A percentile compares a stretch with the other conserved stretches of the same genome.
phyloP scores from a whole-genome alignment of 306 rosid species.

The Quercus engelmannii region DNA sequence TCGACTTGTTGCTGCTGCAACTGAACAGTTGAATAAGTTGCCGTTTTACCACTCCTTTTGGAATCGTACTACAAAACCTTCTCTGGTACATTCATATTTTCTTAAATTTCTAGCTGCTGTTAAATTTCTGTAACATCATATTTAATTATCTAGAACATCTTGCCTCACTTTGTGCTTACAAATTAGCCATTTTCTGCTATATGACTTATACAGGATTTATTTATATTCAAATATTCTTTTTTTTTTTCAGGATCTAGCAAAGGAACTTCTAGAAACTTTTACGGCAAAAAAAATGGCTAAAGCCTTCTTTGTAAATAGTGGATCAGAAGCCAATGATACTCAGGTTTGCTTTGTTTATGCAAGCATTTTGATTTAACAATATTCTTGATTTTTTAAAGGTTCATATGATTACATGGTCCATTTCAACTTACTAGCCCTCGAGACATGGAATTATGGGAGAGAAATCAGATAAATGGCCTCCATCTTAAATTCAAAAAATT shows the following conservation, averaged over 20 bases:
- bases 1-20: constrained; percentile 87
- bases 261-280: constrained; percentile 66
- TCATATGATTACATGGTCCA: neutral
- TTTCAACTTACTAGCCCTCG: neutral
- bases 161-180: neutral
- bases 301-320: constrained; percentile 86
- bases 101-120: neutral
- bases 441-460: neutral
- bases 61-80: constrained; percentile 94
- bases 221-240: constrained; percentile 18
- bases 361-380: constrained; percentile 17
- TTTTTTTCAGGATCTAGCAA: constrained; percentile 77
- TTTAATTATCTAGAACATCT: neutral
- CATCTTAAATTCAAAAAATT: neutral
- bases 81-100: constrained; percentile 59
- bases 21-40: constrained; percentile 71
- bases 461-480: neutral
- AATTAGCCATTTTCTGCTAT: neutral
- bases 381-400: constrained; percentile 12
- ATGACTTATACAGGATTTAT: neutral
- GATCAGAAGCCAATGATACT: constrained; percentile 98
- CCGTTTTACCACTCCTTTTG: constrained; percentile 99
- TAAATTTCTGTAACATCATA: neutral
- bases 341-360: constrained; percentile 52
- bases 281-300: constrained; percentile 84